Base-by-base conservation (phyloP, 192 early-diverging fungal genomes). In the Allomyces arbusculus region DNA sequence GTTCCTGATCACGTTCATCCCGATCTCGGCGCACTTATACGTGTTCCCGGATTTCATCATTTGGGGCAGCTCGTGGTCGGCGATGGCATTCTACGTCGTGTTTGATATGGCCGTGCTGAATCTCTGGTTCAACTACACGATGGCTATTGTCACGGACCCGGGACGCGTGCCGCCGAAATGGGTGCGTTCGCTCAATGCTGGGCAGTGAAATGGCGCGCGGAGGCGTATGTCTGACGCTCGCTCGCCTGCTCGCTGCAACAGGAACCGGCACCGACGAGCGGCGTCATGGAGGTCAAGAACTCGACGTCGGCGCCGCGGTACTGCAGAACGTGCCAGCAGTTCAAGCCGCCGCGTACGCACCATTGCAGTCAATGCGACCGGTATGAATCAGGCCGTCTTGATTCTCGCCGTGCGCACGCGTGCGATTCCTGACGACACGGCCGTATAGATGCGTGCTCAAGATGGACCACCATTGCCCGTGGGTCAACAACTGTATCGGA, bases 401-500 rank as follows among this genome's bases (percentile, higher is more conserved):
- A 40, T 40, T 40, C 7, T 40, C 7, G 4, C 7, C 33, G 33
- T n/a, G 33, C 2, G 33, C 33, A 40, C 33, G 33, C 33, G 2
- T 3, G 7, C 7, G 33, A 68, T 26, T 65, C 8, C 24, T 68
- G 19, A 58, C 50, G n/a, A 24, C 20, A 23, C 7, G 7, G 33
- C 33, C 23, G 10, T 19, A 62, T 23, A 25, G n/a, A 23, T 91
- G 89, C 77, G 81, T 89, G 40, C 81, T 91, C 63, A 88, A 86
- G 67, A 88, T 91, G 87, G 89, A 91, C 66, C 89, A 91, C 68
- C 89, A 91, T 69, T 91, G 89, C 64, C 44, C n/a, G 9, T 98
- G 91, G 91, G 84, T 92, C 69, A 80, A 85, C 75, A 85, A 91
- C 73, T 93, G 91, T 72, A 76, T 97, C 64, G 87, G 88, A 62